Conservation (phyloP, 1,284 basidiomycete genomes). For the Ustilago lituana region DNA sequence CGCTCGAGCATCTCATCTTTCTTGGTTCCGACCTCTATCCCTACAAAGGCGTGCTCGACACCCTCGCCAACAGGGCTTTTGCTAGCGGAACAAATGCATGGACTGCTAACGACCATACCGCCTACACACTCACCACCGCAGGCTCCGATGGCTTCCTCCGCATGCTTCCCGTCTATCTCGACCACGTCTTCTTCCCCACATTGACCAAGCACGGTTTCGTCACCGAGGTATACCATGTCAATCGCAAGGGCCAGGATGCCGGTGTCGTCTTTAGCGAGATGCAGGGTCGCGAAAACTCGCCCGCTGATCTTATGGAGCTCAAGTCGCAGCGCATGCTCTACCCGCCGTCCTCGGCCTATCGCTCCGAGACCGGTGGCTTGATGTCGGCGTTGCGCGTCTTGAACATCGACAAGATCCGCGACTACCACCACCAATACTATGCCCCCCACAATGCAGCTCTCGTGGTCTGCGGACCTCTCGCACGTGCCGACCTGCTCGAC, state of each 20-base stretch:
- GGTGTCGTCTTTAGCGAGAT: slow-evolving; percentile 88
- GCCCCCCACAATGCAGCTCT: slow-evolving; percentile 92
- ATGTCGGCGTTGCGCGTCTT: slow-evolving; percentile 89
- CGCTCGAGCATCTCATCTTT: slow-evolving; percentile 66
- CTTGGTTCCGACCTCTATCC: slow-evolving; percentile 72
- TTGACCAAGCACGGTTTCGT: slow-evolving; percentile 88
- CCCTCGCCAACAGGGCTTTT: slow-evolving; percentile 95
- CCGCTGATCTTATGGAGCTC: slow-evolving; percentile 87
- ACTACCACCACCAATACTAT: slow-evolving; percentile 91
- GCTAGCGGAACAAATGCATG: slow-evolving; percentile 80
- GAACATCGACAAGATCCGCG: slow-evolving; percentile 84
- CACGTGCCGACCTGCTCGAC: slow-evolving; percentile 71
- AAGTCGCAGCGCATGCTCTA: slow-evolving; percentile 75
- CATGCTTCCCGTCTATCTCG: slow-evolving; percentile 91
- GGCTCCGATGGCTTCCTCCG: slow-evolving; percentile 95
- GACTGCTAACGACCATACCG: slow-evolving; percentile 72
- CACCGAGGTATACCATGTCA: slow-evolving; percentile 85
- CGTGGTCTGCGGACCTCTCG: slow-evolving; percentile 82
- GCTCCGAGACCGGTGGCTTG: slow-evolving; percentile 95
- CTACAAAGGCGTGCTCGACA: slow-evolving; percentile 96
- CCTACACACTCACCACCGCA: slow-evolving; percentile 96
- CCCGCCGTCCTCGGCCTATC: slow-evolving; percentile 84
- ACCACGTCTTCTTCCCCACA: slow-evolving; percentile 96
- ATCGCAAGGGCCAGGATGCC: slow-evolving; percentile 87
- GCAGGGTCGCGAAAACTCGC: slow-evolving; percentile 95